Evolutionary conservation across 352 stramenopile genomes (phyloP).

Genomic region (Phytopythium chamaehyphon): DNA sequence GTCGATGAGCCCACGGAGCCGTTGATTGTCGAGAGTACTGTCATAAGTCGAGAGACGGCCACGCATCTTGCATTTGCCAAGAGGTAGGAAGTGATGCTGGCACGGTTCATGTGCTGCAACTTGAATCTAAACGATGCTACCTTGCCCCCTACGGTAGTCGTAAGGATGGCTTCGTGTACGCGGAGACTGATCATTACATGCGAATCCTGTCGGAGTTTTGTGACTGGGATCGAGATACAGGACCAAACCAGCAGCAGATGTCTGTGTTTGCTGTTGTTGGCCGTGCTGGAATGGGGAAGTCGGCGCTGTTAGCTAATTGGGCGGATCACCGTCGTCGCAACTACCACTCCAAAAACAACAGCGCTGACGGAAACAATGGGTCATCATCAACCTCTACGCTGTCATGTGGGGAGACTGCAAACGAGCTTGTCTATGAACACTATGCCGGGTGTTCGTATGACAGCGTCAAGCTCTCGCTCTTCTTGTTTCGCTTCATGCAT

Average conservation of each 20-base stretch:
- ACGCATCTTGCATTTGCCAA: conserved; percentile 69
- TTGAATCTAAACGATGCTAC: too few species aligned
- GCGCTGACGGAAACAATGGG: not conserved
- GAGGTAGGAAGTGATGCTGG: conserved; percentile 45
- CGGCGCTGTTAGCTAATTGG: conserved; percentile 74
- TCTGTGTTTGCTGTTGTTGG: conserved; percentile 63
- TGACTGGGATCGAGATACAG: conserved; percentile 24
- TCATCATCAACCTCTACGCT: not conserved
- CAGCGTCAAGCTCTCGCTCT: conserved; percentile 77
- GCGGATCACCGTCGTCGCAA: conserved; percentile 32
- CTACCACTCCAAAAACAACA: not conserved
- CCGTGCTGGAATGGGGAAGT: conserved; percentile 67
- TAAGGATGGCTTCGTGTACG: conserved; percentile 66
- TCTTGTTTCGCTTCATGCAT: conserved; percentile 80
- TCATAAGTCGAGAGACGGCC: conserved; percentile 67
- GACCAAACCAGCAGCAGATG: not conserved
- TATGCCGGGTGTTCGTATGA: conserved; percentile 81
- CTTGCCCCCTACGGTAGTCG: too few species aligned
- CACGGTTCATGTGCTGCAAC: too few species aligned
- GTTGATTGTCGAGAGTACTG: conserved; percentile 47
- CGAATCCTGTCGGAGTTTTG: conserved; percentile 72
- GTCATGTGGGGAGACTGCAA: conserved; percentile 11
- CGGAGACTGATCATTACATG: conserved; percentile 54
- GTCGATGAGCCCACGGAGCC: conserved; percentile 9
- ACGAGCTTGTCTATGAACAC: conserved; percentile 81